Evolutionary conservation across 2,329 filamentous ascomycete genomes (phyloP).

Genomic region (Trichophyton benhamiae): DNA sequence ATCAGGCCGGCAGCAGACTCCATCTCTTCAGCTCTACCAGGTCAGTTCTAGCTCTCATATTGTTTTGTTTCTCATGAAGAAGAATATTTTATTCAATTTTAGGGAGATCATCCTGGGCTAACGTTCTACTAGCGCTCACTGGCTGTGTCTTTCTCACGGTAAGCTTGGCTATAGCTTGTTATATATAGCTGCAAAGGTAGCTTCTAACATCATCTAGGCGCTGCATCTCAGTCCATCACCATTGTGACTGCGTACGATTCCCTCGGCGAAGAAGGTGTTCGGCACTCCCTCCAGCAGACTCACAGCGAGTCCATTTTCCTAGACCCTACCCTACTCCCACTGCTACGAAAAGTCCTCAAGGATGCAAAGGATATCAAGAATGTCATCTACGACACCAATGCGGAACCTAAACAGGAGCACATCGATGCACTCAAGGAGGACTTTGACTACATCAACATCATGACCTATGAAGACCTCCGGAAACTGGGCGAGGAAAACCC

Average conservation of each 20-base stretch:
- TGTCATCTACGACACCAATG: conserved; percentile 44
- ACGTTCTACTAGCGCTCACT: conserved; percentile 49
- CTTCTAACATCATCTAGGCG: conserved; percentile 32
- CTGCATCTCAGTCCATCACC: conserved; percentile 69
- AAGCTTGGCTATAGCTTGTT: conserved; percentile 12
- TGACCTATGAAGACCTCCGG: conserved; percentile 40
- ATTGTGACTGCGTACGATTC: conserved; percentile 54
- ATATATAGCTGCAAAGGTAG: neutral
- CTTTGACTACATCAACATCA: conserved; percentile 39
- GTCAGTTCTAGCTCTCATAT: conserved; percentile 30
- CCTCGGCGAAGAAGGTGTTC: conserved; percentile 24
- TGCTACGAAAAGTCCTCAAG: conserved; percentile 41
- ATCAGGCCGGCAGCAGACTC: conserved; percentile 54
- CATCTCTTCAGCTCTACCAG: conserved; percentile 79
- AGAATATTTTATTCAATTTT: too few relatives aligned
- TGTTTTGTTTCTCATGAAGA: neutral
- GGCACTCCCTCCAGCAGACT: conserved; percentile 24
- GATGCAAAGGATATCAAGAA: conserved; percentile 41
- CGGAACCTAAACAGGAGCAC: conserved; percentile 37
- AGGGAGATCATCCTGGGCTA: neutral
- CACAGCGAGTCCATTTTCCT: conserved; percentile 25
- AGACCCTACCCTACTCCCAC: conserved; percentile 31
- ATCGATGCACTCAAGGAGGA: conserved; percentile 40
- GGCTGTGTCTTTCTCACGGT: conserved; percentile 72
- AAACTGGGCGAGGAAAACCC: too few relatives aligned